Base-by-base conservation (phyloP, 2,329 filamentous ascomycete species). In the Aureobasidium sp. region DNA sequence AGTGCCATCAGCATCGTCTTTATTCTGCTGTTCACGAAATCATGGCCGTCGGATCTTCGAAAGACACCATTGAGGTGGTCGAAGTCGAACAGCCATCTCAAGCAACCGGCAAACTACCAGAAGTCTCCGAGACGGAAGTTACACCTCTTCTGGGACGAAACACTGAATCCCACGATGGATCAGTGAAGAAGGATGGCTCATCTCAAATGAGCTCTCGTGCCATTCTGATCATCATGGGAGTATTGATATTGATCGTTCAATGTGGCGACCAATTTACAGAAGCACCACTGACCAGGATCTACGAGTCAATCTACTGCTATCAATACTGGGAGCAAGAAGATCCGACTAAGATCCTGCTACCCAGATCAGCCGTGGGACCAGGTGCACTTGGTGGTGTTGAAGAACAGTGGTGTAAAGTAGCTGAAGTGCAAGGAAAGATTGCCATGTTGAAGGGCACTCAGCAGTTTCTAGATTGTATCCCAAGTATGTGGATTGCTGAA, bases 301-400 rank as follows among this genome's bases (percentile, higher is more conserved):
- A 81, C 65, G 82, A 85, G 67, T 74, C 77, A 57, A 76, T 83
- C 49, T 77, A 83, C 48, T 85, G 83, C 68, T 77, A 78, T 29
- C 67, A 74, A 16, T 75, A 78, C 63, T 80, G 78, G 64, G 76
- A 79, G 5, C 71, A 76, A 2, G 70, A 76, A 48, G 66, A 73
- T 29, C 68, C 76, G 0, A 65, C 65, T 34, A 66, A 70, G 49
- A 55, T 73, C 8, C 64, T 49, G 58, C 58, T 70, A 8, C 66
- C 65, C 14, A 63, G 69, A 58, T 64, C 61, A 8, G 62, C 59
- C 27, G 66, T 71, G 11, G 67, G 68, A 8, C 69, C 71, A 63
- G 48, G 67, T 57, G 71, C 71, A 2, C 67, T 73, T 3, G 63
- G 70, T 8, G 70, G 70, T 8, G 70, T 67, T 57, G 70, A 71